Evolutionary conservation across 805 yeast species (phyloP), one percentile per base, ranked within the genome.

Genomic region (Suhomyces vadensis): DNA sequence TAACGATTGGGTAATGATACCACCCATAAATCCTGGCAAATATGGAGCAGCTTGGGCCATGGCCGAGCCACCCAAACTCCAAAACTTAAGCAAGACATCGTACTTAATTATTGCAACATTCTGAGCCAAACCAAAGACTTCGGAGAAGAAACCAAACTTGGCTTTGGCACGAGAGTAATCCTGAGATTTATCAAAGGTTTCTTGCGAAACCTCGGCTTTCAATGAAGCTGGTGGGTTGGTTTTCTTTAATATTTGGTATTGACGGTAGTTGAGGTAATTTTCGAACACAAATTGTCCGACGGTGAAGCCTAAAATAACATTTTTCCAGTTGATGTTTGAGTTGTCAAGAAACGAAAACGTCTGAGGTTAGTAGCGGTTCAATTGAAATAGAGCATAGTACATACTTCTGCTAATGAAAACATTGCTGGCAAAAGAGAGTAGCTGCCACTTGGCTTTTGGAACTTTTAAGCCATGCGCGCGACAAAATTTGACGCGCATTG

Each of bases 131-230:
- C 76, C 65, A 56, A 73, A 76, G 10, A 78, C 53, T 21, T 79
- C 77, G 21, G 78, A 63, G 41, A 85, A 63, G 39, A 87, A 71
- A 1, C 83, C 75, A 60, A 89, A 88, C 53, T 72, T 71, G 42
- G 89, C 78, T 63, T 91, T 91, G 11, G 96, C 87, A 22, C 84
- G 69, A 2, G 92, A 81, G 62, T 92, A 94, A 22, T 75, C 78
- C 57, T 87, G 89, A 1, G 95, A 79, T 61, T 88, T 85, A 44
- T 73, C 72, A 54, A 87, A 87, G 5, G 92, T 87, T 42, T 85
- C 86, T 31, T 78, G 74, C 41, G 85, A 82, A 42, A 91, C 80
- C 48, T 84, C 84, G 29, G 76, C 79, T 49, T 79, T 76, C 48
- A 90, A 69, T n/a, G 83, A 76, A 9, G 67, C 68, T n/a, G 96